Percentiles rank a stretch among this genome's conserved stretches.
These are phyloP conservation scores for Veloporphyrellus conicus DNA, from an alignment of 1,284 basidiomycete genomes.

Conservation along the genomic window DNA sequence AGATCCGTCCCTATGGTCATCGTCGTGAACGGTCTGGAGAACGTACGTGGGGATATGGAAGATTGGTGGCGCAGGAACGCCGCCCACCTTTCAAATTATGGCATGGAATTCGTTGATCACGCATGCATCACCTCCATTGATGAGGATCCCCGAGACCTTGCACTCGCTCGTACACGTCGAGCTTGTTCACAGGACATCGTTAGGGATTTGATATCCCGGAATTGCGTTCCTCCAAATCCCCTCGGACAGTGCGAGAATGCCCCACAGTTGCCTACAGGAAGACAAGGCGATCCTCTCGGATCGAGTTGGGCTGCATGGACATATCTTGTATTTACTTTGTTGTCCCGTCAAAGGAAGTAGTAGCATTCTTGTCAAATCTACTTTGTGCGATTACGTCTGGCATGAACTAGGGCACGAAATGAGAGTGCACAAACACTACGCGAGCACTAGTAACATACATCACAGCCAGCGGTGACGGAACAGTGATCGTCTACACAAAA, in stretches of 20 bases:
- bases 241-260: conserved; percentile 3
- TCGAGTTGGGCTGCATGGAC: conserved; percentile 17
- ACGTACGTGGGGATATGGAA: conserved; percentile 32
- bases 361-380: not conserved
- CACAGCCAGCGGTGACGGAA: too few relatives aligned
- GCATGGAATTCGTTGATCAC: conserved; percentile 29
- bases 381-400: not conserved
- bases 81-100: conserved; percentile 13
- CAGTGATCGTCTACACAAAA: too few relatives aligned
- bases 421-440: too few relatives aligned
- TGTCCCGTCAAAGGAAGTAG: conserved; percentile 1
- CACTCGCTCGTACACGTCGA: conserved; percentile 16
- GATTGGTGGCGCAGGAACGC: conserved; percentile 33
- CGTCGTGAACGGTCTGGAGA: conserved; percentile 34
- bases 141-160: conserved; percentile 20
- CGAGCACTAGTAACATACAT: too few relatives aligned
- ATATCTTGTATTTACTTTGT: conserved; percentile 18
- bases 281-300: conserved; percentile 5
- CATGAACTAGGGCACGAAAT: not conserved
- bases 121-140: conserved; percentile 32
- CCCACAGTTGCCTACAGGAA: not conserved
- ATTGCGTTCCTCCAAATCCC: conserved; percentile 5
- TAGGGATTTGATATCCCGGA: conserved; percentile 25
- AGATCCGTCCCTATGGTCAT: conserved; percentile 27
- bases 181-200: conserved; percentile 15